Evolutionary conservation across 2,329 filamentous ascomycete species (phyloP).

Genomic region (Penicillium sp.): DNA sequence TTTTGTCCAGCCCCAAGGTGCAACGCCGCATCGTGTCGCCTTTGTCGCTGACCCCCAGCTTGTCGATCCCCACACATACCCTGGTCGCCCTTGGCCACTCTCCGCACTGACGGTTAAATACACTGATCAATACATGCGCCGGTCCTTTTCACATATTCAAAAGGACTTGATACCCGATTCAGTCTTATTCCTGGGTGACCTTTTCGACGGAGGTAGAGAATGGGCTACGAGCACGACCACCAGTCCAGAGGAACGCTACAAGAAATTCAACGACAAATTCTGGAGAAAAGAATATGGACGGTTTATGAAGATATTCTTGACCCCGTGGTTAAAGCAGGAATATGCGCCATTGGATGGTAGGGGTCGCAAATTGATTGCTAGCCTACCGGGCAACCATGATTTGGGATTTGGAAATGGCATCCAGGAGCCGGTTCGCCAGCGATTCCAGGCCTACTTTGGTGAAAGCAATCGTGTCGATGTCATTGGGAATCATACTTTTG

Average conservation of each 20-base stretch:
- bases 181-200: slow-evolving; percentile 83
- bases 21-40: slow-evolving; percentile 75
- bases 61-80: slow-evolving; percentile 92
- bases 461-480: slow-evolving; percentile 87
- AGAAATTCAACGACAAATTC: slow-evolving; percentile 70
- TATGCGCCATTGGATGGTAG: slow-evolving; percentile 54
- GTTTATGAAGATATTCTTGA: slow-evolving; percentile 80
- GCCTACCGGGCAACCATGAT: slow-evolving; percentile 91
- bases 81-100: slow-evolving; percentile 71
- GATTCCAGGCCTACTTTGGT: slow-evolving; percentile 86
- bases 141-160: slow-evolving; percentile 76
- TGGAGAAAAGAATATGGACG: slow-evolving; percentile 84
- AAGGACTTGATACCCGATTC: slow-evolving; percentile 73
- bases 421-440: slow-evolving; percentile 69
- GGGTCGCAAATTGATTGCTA: slow-evolving; percentile 73
- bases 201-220: slow-evolving; percentile 93
- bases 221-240: slow-evolving; percentile 68
- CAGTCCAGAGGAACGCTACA: slow-evolving; percentile 63
- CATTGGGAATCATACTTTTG: slow-evolving; percentile 90
- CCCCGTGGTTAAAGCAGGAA: slow-evolving; percentile 59
- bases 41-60: slow-evolving; percentile 88
- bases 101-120: slow-evolving; percentile 62
- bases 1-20: slow-evolving; percentile 60
- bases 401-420: slow-evolving; percentile 84
- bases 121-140: slow-evolving; percentile 84